These are phyloP conservation scores for Schizosaccharomyces lindneri DNA, from an alignment of 805 yeast genomes.

Conservation along the genomic window DNA sequence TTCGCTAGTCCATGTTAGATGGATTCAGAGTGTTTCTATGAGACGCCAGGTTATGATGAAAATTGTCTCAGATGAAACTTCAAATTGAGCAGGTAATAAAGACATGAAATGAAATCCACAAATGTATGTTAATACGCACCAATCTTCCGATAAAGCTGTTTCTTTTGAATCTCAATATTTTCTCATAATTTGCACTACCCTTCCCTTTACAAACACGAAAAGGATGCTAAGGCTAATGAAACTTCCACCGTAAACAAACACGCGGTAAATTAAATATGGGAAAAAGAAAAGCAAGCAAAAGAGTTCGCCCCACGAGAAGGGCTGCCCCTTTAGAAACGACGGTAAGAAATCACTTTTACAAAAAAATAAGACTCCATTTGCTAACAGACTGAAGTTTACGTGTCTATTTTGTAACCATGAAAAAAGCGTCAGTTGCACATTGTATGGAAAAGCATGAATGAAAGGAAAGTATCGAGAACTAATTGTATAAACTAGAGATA, in stretches of 20 bases:
- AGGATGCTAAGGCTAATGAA: not conserved
- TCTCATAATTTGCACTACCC: not conserved
- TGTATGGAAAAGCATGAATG: not conserved
- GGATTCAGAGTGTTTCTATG: no score
- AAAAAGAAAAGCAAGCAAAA: conserved; percentile 1
- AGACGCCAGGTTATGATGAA: no score
- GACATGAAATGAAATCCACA: no score
- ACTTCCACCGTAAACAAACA: not conserved
- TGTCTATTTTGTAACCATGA: conserved; percentile 2
- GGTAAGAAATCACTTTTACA: not conserved
- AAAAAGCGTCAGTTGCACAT: not conserved
- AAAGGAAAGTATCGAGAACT: not conserved
- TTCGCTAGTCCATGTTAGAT: no score
- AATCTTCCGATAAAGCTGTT: no score
- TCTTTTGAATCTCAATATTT: no score
- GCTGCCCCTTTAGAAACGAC: conserved; percentile 1
- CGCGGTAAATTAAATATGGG: not conserved
- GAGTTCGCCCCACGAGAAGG: not conserved
- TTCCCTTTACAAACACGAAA: not conserved
- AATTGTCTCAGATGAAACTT: no score
- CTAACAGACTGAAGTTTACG: conserved; percentile 1
- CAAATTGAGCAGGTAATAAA: no score
- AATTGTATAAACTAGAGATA: not conserved
- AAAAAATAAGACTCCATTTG: not conserved
- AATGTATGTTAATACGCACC: no score